These are phyloP conservation scores for Colletotrichum graminicola DNA, from an alignment of 2,329 filamentous ascomycete genomes.

Conservation along the genomic window DNA sequence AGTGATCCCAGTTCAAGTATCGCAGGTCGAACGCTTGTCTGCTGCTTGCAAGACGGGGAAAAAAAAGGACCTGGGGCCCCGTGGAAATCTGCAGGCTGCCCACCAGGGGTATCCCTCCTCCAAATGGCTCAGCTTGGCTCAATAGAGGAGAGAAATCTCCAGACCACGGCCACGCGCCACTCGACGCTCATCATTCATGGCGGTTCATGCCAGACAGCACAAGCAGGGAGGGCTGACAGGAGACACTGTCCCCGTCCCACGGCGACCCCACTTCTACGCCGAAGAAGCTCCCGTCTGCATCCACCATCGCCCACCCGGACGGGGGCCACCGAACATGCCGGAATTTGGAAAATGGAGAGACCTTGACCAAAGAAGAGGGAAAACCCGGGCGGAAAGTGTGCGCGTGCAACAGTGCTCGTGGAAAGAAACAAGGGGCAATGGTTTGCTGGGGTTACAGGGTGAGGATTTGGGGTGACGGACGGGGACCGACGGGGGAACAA, in stretches of 20 bases:
- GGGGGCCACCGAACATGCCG: constrained; percentile 40
- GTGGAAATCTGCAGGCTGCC: constrained; percentile 14
- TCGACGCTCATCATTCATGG: constrained; percentile 2
- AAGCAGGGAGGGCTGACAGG: constrained; percentile 19
- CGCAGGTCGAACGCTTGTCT: not conserved
- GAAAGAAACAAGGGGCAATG: constrained; percentile 14
- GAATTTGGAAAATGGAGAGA: constrained; percentile 31
- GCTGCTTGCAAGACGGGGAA: not conserved
- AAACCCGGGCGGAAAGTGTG: not conserved
- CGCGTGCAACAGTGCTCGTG: constrained; percentile 7
- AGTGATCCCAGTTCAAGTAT: not conserved
- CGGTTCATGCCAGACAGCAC: too few relatives aligned
- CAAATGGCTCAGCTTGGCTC: not conserved
- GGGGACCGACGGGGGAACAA: constrained; percentile 10
- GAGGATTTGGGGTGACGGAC: constrained; percentile 10
- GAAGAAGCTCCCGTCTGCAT: constrained; percentile 39
- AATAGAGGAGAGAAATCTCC: not conserved
- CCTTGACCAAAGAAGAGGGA: not conserved
- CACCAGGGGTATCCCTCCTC: constrained; percentile 1
- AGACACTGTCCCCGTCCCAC: constrained; percentile 35
- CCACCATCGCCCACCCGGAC: constrained; percentile 35
- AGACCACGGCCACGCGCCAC: constrained; percentile 4
- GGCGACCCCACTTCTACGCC: constrained; percentile 39
- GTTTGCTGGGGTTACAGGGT: constrained; percentile 11
- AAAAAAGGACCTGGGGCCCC: constrained; percentile 13